phyloP scores from a whole-genome alignment of 106 monocot species.

The Narthecium ossifragum region DNA sequence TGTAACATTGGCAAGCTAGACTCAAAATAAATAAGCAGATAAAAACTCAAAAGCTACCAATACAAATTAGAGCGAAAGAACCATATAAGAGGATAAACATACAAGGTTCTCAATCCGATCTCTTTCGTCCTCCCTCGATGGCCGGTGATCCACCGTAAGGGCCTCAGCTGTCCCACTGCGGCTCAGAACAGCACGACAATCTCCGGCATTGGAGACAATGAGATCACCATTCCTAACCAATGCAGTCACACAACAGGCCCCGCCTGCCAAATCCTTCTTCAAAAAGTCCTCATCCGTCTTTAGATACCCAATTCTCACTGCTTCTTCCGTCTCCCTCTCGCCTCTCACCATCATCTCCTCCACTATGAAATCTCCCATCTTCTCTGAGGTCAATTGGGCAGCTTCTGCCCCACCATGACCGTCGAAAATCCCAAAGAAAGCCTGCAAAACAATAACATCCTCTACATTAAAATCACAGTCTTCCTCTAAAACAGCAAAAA shows the following conservation, averaged over 20 bases:
- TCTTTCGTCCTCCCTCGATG: conserved; percentile 69
- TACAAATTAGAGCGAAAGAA: too few species aligned
- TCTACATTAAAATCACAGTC: too few species aligned
- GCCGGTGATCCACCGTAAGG: conserved; percentile 80
- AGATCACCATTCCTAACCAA: conserved; percentile 61
- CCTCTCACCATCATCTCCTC: conserved; percentile 26
- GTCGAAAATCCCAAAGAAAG: conserved; percentile 90
- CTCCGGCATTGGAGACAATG: conserved; percentile 82
- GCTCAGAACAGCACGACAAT: conserved; percentile 88
- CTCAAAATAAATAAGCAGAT: background rate
- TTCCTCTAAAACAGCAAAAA: too few species aligned
- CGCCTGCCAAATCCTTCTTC: conserved; percentile 40
- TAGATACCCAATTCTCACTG: conserved; percentile 56
- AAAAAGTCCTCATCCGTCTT: conserved; percentile 67
- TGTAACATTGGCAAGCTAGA: too few species aligned
- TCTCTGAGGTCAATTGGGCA: conserved; percentile 70
- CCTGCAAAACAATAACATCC: conserved; percentile 28
- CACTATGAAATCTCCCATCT: conserved; percentile 50
- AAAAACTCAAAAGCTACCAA: background rate
- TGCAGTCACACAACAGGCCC: conserved; percentile 75
- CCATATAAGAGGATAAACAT: conserved; percentile 15
- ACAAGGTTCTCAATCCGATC: conserved; percentile 75
- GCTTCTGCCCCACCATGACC: conserved; percentile 81
- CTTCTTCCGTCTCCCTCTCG: conserved; percentile 26
- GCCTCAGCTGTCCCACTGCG: conserved; percentile 55